Conservation (phyloP, 371 early-diverging fungal genomes). For the Mortierella sp. region DNA sequence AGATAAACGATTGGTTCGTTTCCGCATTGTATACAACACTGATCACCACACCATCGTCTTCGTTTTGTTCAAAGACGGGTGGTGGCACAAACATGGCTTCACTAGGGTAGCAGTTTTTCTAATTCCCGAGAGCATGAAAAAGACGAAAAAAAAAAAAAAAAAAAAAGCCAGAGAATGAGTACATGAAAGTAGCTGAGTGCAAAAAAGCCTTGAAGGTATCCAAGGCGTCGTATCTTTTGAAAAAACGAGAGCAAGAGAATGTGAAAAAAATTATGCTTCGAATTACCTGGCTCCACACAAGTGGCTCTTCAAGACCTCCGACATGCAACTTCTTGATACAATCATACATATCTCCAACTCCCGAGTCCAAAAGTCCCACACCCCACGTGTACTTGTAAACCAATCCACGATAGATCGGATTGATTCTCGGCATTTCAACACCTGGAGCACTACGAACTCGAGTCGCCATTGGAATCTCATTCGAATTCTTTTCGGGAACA, state of each 20-base stretch:
- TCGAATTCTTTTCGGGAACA: slow-evolving; percentile 46
- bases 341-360: slow-evolving; percentile 70
- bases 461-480: slow-evolving; percentile 24
- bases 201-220: background rate
- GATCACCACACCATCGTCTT: slow-evolving; percentile 80
- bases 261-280: background rate
- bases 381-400: slow-evolving; percentile 78
- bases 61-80: slow-evolving; percentile 58
- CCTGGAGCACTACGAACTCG: slow-evolving; percentile 40
- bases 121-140: background rate
- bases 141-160: background rate
- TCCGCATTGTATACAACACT: slow-evolving; percentile 78
- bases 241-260: background rate
- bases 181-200: background rate
- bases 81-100: slow-evolving; percentile 79
- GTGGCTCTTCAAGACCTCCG: slow-evolving; percentile 38
- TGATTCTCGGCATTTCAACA: slow-evolving; percentile 76
- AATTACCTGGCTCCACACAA: slow-evolving; percentile 40
- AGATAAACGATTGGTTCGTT: slow-evolving; percentile 70
- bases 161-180: background rate
- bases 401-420: slow-evolving; percentile 63
- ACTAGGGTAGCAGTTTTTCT: slow-evolving; percentile 76
- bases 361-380: slow-evolving; percentile 60
- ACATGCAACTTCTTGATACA: slow-evolving; percentile 71
- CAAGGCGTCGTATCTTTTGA: background rate